A percentile compares a stretch with the other conserved stretches of the same genome.
phyloP scores from a whole-genome alignment of 805 yeast species.

The Wickerhamomyces bovis region DNA sequence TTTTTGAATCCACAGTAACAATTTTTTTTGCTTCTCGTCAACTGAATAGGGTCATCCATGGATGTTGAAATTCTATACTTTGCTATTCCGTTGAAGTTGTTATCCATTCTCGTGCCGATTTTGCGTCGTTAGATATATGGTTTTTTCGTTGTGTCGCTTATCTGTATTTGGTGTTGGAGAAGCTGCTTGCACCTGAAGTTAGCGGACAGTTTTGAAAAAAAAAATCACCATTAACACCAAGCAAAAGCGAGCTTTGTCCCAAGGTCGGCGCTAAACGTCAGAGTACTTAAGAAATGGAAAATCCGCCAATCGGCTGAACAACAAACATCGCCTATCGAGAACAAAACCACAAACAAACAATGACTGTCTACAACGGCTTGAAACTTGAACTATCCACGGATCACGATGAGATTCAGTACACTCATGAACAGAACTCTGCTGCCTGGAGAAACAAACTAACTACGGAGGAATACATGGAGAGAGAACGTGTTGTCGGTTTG shows the following conservation, averaged over 20 bases:
- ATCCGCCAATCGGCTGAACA: background rate
- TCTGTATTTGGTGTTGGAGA: background rate
- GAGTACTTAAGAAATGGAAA: too few relatives aligned
- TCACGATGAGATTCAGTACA: conserved; percentile 29
- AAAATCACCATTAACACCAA: background rate
- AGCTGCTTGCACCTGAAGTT: background rate
- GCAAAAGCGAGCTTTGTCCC: background rate
- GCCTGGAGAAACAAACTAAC: conserved; percentile 31
- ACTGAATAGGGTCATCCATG: background rate
- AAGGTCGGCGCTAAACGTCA: background rate
- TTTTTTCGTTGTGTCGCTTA: background rate
- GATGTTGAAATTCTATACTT: too few relatives aligned
- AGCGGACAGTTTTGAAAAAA: background rate
- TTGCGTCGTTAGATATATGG: background rate
- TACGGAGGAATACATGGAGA: conserved; percentile 29
- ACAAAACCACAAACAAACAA: background rate
- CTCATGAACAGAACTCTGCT: conserved; percentile 29
- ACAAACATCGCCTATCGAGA: background rate
- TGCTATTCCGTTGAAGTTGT: too few relatives aligned
- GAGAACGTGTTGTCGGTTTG: conserved; percentile 29
- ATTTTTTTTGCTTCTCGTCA: background rate
- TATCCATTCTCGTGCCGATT: background rate
- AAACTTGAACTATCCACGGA: conserved; percentile 18
- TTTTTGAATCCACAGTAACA: too few relatives aligned
- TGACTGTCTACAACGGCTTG: conserved; percentile 3